Evolutionary conservation across 2,329 filamentous ascomycete genomes (phyloP).

Genomic region (Dendryphion nanum): DNA sequence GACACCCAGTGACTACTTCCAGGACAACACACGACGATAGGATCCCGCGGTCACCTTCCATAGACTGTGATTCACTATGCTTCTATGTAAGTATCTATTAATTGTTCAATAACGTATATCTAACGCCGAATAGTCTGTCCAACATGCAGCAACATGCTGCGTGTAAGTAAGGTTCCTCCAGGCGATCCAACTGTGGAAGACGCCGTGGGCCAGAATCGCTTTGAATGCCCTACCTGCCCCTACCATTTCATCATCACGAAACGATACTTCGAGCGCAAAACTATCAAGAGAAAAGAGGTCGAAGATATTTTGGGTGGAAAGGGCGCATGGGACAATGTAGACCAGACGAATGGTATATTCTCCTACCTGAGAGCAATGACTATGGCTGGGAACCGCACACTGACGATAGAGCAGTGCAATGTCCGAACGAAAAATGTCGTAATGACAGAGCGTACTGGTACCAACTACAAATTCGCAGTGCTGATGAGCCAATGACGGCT

Average conservation of each 20-base stretch:
- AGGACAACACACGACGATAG: too few species aligned
- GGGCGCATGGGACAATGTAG: slow-evolving; percentile 86
- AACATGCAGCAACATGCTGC: slow-evolving; percentile 79
- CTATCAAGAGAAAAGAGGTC: slow-evolving; percentile 79
- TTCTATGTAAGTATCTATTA: slow-evolving; percentile 59
- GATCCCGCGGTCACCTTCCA: too few species aligned
- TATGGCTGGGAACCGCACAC: background rate
- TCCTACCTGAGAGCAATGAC: background rate
- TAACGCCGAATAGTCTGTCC: slow-evolving; percentile 62
- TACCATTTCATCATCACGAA: slow-evolving; percentile 83
- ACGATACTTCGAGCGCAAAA: slow-evolving; percentile 76
- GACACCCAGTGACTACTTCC: too few species aligned
- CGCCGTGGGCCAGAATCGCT: slow-evolving; percentile 63
- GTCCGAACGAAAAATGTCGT: slow-evolving; percentile 75
- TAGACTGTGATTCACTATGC: too few species aligned
- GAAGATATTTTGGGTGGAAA: slow-evolving; percentile 89
- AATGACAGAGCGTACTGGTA: slow-evolving; percentile 88
- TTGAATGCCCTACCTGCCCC: slow-evolving; percentile 93
- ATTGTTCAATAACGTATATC: background rate
- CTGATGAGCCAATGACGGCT: slow-evolving; percentile 97
- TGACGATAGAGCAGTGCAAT: slow-evolving; percentile 62
- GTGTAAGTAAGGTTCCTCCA: slow-evolving; percentile 56
- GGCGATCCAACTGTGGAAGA: slow-evolving; percentile 39
- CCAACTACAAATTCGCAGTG: slow-evolving; percentile 95
- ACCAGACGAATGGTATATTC: slow-evolving; percentile 67